These are phyloP conservation scores for Fusarium circinatum DNA, from an alignment of 2,329 filamentous ascomycete species.

Conservation along the genomic window DNA sequence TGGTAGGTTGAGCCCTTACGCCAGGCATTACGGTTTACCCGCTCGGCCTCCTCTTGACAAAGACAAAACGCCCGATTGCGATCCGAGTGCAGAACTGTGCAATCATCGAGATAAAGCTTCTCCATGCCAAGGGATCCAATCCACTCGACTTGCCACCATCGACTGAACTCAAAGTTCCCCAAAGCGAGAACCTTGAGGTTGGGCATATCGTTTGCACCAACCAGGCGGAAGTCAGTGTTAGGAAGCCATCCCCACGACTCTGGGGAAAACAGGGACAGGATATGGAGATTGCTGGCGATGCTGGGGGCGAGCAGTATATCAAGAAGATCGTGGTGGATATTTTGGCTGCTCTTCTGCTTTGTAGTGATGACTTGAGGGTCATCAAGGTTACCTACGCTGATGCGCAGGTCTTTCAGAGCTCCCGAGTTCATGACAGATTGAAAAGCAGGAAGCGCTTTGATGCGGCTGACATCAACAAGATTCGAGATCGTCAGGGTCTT, in stretches of 20 bases:
- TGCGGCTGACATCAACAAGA: background rate
- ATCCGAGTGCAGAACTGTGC: slow-evolving; percentile 45
- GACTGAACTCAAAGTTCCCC: slow-evolving; percentile 53
- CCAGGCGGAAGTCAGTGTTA: slow-evolving; percentile 47
- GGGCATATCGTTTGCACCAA: slow-evolving; percentile 43
- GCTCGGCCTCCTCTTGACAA: background rate
- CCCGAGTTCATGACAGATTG: background rate
- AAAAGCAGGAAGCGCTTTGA: background rate
- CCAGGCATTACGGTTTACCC: accelerated
- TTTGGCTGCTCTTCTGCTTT: too few species aligned
- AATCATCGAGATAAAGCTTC: slow-evolving; percentile 55
- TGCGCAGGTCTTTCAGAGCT: background rate
- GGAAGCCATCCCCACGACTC: slow-evolving; percentile 54
- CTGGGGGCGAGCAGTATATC: slow-evolving; percentile 32
- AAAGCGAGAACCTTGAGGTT: slow-evolving; percentile 52
- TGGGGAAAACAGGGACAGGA: slow-evolving; percentile 51
- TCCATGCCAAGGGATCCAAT: slow-evolving; percentile 50
- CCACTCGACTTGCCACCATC: slow-evolving; percentile 58
- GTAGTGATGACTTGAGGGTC: background rate
- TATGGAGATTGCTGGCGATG: slow-evolving; percentile 39
- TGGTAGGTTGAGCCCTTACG: background rate
- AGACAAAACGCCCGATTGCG: background rate
- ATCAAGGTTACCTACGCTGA: background rate
- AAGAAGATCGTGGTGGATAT: background rate
- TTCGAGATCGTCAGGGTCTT: slow-evolving; percentile 10